Evolutionary conservation across 768 basidiomycete genomes (phyloP).

Genomic region (Suillus alpinus): DNA sequence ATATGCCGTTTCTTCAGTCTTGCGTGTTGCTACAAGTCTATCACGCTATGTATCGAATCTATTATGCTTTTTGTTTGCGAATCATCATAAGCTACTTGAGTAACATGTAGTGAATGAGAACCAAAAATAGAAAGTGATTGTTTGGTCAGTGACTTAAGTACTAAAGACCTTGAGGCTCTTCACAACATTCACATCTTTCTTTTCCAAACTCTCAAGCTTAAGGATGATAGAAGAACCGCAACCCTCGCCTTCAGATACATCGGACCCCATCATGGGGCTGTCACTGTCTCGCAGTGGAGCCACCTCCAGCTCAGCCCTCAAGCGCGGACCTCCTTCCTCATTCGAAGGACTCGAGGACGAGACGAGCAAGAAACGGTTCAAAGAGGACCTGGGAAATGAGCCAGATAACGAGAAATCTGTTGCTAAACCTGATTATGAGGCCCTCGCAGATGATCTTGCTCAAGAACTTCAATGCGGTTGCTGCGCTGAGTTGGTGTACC

Average conservation of each 20-base stretch:
- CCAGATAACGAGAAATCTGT: slow-evolving; percentile 10
- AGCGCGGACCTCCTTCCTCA: slow-evolving; percentile 62
- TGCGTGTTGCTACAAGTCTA: not conserved
- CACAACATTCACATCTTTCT: slow-evolving; percentile 11
- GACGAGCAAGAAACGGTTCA: slow-evolving; percentile 58
- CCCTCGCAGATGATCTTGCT: slow-evolving; percentile 58
- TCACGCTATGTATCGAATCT: not conserved
- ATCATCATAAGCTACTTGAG: not conserved
- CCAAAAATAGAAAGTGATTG: slow-evolving; percentile 2
- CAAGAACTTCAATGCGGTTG: slow-evolving; percentile 84
- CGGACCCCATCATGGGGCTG: slow-evolving; percentile 10
- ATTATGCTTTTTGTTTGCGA: not conserved
- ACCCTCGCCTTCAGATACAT: slow-evolving; percentile 1
- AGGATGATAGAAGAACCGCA: slow-evolving; percentile 15
- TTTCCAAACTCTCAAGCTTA: slow-evolving; percentile 7
- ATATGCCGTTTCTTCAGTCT: not conserved
- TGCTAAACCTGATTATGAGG: slow-evolving; percentile 20
- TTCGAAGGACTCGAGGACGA: slow-evolving; percentile 49
- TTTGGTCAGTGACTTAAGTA: slow-evolving; percentile 2
- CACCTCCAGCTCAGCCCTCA: slow-evolving; percentile 33
- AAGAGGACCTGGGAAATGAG: slow-evolving; percentile 36
- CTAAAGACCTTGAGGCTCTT: slow-evolving; percentile 4
- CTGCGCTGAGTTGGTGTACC: slow-evolving; percentile 78
- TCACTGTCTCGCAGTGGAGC: slow-evolving; percentile 13
- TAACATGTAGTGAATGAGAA: not conserved